Conservation (phyloP, 768 basidiomycete genomes). For the Cyclocybe cylindracea region DNA sequence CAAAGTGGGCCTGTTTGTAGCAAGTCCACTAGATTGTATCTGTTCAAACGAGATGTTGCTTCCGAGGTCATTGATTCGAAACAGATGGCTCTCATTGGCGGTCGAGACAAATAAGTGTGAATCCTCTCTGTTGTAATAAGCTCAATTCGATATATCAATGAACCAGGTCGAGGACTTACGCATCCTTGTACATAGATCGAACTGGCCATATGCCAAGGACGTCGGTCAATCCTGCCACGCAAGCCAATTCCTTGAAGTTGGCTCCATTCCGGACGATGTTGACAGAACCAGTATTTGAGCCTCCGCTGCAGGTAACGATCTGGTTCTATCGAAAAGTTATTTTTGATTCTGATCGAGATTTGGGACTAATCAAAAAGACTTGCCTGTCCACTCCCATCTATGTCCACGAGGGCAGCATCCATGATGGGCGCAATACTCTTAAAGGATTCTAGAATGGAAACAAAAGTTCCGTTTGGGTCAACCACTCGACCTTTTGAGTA, state of each 20-base stretch:
- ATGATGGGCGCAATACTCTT: constrained; percentile 83
- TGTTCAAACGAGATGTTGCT: constrained; percentile 41
- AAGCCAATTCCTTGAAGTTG: constrained; percentile 68
- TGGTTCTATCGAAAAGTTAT: constrained; percentile 50
- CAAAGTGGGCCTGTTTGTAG: constrained; percentile 55
- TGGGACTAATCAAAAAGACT: constrained; percentile 12
- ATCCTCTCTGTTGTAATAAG: constrained; percentile 40
- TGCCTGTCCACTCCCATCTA: constrained; percentile 72
- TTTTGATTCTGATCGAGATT: not conserved
- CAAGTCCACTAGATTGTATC: constrained; percentile 42
- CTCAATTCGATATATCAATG: not conserved
- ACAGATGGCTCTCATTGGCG: constrained; percentile 50
- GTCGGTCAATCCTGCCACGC: constrained; percentile 54
- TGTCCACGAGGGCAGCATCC: constrained; percentile 78
- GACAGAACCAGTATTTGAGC: constrained; percentile 71
- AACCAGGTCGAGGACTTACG: constrained; percentile 38
- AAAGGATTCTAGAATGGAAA: constrained; percentile 64
- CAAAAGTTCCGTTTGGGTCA: constrained; percentile 51
- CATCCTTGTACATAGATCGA: constrained; percentile 43
- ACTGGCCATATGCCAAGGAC: constrained; percentile 68
- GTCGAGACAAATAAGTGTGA: constrained; percentile 65
- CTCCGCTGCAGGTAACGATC: constrained; percentile 87
- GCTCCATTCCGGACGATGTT: constrained; percentile 82
- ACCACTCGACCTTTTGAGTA: constrained; percentile 47
- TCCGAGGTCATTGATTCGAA: constrained; percentile 46